phyloP scores from a whole-genome alignment of 2,329 filamentous ascomycete genomes.

The Verticillium isaacii region DNA sequence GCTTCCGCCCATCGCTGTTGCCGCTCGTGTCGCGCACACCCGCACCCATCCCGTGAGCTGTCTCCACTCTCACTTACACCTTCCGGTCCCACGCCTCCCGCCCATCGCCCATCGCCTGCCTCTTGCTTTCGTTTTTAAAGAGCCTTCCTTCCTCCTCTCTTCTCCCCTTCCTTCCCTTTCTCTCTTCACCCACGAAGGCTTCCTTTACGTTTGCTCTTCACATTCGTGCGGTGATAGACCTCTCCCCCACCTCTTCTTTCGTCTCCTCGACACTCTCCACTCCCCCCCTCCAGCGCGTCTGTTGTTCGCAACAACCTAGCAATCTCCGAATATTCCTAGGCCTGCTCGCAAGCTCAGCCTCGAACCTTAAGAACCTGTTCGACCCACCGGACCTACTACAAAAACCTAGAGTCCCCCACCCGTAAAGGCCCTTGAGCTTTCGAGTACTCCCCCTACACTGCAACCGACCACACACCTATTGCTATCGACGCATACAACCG shows the following conservation, averaged over 20 bases:
- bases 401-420: neutral
- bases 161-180: slow-evolving; percentile 12
- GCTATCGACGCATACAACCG: neutral
- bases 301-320: slow-evolving; percentile 2
- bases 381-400: slow-evolving; percentile 2
- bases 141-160: slow-evolving; percentile 12
- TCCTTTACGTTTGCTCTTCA: slow-evolving; percentile 12
- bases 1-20: neutral
- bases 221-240: slow-evolving; percentile 15
- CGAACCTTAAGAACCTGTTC: neutral
- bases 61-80: neutral
- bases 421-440: neutral
- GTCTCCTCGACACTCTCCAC: slow-evolving; percentile 8
- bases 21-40: neutral
- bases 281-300: slow-evolving; percentile 11
- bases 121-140: slow-evolving; percentile 8
- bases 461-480: neutral
- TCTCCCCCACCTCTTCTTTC: slow-evolving; percentile 5
- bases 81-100: neutral
- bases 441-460: neutral
- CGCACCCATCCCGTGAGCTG: neutral
- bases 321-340: slow-evolving; percentile 13
- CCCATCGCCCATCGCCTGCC: neutral
- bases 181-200: slow-evolving; percentile 18
- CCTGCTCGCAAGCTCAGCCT: neutral